Base-by-base conservation (phyloP, 1,284 basidiomycete species). In the Tetrapyrgos nigripes region DNA sequence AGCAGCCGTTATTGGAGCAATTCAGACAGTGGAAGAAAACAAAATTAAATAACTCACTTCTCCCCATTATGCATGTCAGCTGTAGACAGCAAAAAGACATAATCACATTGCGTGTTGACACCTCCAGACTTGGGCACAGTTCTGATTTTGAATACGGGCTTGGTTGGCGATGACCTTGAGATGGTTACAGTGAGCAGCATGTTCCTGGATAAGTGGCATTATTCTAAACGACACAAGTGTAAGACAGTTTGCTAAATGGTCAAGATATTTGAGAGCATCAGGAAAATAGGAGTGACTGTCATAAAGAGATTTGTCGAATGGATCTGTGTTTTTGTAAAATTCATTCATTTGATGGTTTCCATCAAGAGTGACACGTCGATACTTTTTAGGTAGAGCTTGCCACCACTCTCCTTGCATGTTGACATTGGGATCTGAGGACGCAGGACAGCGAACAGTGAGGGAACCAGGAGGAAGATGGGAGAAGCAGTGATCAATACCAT, bases 401-500 rank as follows among this genome's bases (percentile, higher is more conserved):
- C 26, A 28, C 46, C 53, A 33, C 31, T n/a, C n/a, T n/a, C n/a
- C n/a, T n/a, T n/a, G n/a, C n/a, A n/a, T n/a, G n/a, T n/a, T n/a
- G n/a, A n/a, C 44, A 26, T 54, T 31, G 2, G 60, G 60, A 43
- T 70, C 65, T 10, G 64, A 66, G 50, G 60, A 64, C 2, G 46
- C 43, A 0, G 60, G 60, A 48, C 70, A 72, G 27, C 53, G 37
- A 11, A 72, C 59, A 28, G 66, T 46, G 0, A 68, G 47, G 26
- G 59, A 60, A 1, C 62, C 64, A 1, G 53, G 26, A 19, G 27
- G 62, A 0, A 61, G 63, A 47, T 67, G 44, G 1, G 50, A 54
- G 19, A 72, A 50, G 11, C 67, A 17, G 0, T 13, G 10, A 37
- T 73, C 66, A 24, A 74, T 71, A 0, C 61, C 62, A 44, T 71